Percentiles rank a stretch among this genome's conserved stretches.
phyloP scores from a whole-genome alignment of 2,329 filamentous ascomycete species.

The Cladosporium sp. region DNA sequence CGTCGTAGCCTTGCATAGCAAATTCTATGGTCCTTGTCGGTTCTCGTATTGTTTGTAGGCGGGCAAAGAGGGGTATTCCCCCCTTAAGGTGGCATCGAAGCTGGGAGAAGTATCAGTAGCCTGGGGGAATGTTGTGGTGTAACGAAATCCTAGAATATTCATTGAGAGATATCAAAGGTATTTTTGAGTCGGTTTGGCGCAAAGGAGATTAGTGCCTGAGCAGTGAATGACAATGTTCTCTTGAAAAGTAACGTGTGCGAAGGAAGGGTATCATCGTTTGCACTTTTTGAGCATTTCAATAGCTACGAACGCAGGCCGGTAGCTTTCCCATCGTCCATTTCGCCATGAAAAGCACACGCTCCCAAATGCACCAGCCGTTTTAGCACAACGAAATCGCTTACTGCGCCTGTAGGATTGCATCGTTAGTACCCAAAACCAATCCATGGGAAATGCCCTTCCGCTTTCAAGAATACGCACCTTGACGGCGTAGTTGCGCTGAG shows the following conservation, averaged over 20 bases:
- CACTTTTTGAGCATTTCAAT: constrained; percentile 13
- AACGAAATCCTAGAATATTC: no score
- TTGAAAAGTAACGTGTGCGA: not conserved
- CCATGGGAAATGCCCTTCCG: no score
- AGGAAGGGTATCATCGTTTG: constrained; percentile 13
- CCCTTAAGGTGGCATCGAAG: no score
- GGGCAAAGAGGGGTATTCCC: no score
- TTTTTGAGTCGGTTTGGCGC: no score
- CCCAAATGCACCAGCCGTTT: constrained; percentile 12
- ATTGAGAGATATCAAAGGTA: no score
- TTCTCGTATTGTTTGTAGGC: no score
- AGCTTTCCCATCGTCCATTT: constrained; percentile 9
- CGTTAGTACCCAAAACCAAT: constrained; percentile 1
- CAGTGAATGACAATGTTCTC: not conserved
- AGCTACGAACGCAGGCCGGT: constrained; percentile 11
- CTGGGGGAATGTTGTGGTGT: no score
- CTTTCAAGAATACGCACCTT: constrained; percentile 59
- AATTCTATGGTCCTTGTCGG: no score
- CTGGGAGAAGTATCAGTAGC: no score
- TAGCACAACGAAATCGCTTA: constrained; percentile 11
- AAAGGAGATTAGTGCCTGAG: no score
- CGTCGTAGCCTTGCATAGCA: no score
- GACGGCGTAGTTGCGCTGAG: constrained; percentile 97
- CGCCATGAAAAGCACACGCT: constrained; percentile 15
- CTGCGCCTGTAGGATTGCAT: constrained; percentile 6